phyloP scores from a whole-genome alignment of 495 filamentous ascomycete species.

The Tricharina praecox region DNA sequence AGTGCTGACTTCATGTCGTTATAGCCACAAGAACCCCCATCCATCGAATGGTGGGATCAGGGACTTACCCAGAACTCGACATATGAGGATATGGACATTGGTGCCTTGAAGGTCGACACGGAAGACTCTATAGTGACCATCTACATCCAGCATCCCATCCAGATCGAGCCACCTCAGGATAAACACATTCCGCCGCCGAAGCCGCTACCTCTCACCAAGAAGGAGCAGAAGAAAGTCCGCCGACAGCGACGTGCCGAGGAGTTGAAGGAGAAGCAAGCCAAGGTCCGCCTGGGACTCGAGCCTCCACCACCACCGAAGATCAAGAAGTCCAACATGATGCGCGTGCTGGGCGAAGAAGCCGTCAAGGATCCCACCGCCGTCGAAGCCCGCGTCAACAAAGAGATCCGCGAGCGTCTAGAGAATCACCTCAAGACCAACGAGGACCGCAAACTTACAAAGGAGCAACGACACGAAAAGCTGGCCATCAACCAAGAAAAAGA shows the following conservation, averaged over 20 bases:
- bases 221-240: constrained; percentile 80
- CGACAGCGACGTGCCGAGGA: constrained; percentile 81
- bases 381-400: constrained; percentile 76
- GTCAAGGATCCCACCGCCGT: constrained; percentile 96
- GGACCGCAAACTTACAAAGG: constrained; percentile 77
- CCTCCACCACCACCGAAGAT: constrained; percentile 84
- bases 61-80: constrained; percentile 53
- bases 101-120: constrained; percentile 54
- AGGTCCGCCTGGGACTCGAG: constrained; percentile 77
- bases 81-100: constrained; percentile 50
- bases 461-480: constrained; percentile 74
- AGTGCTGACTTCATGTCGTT: neutral
- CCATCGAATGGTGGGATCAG: constrained; percentile 98
- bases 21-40: constrained; percentile 51
- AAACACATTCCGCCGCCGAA: constrained; percentile 61
- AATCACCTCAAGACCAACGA: constrained; percentile 67
- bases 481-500: constrained; percentile 72
- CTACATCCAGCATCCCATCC: constrained; percentile 88
- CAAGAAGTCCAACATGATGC: constrained; percentile 91
- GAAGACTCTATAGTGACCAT: constrained; percentile 69
- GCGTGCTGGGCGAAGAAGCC: constrained; percentile 88
- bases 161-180: constrained; percentile 78
- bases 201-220: constrained; percentile 79
- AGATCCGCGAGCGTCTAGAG: constrained; percentile 69
- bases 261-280: constrained; percentile 88